Conservation (phyloP, 2,329 filamentous ascomycete genomes). For the Trichoderma atrobrunneum region DNA sequence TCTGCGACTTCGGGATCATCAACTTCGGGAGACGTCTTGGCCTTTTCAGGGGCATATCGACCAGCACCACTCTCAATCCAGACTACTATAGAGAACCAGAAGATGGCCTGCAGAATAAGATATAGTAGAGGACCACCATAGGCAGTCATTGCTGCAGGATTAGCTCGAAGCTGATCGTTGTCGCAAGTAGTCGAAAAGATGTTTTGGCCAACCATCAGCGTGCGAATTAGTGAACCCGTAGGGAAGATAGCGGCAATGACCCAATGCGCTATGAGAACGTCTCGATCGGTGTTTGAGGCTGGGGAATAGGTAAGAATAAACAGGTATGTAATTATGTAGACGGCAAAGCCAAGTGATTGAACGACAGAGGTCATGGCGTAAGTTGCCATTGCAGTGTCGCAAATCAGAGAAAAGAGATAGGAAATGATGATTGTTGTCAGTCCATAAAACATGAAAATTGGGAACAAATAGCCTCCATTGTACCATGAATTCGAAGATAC, state of each 20-base stretch:
- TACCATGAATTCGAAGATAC: constrained; percentile 66
- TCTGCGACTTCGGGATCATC: constrained; percentile 30
- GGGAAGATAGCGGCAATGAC: constrained; percentile 59
- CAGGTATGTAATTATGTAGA: constrained; percentile 51
- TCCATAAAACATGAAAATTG: constrained; percentile 74
- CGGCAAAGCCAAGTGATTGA: constrained; percentile 24
- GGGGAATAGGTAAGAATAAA: constrained; percentile 70
- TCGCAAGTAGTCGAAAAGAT: constrained; percentile 74
- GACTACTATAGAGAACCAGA: constrained; percentile 67
- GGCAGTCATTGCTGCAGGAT: constrained; percentile 62
- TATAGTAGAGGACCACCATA: constrained; percentile 83
- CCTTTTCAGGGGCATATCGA: constrained; percentile 20
- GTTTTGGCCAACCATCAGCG: constrained; percentile 72
- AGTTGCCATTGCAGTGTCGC: constrained; percentile 53
- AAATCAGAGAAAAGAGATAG: constrained; percentile 64
- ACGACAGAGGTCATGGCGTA: constrained; percentile 20
- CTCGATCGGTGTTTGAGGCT: constrained; percentile 61
- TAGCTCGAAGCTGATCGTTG: constrained; percentile 46
- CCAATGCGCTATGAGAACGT: constrained; percentile 70
- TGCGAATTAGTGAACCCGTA: constrained; percentile 55
- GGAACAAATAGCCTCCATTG: constrained; percentile 55
- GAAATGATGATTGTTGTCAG: constrained; percentile 67
- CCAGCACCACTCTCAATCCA: constrained; percentile 68
- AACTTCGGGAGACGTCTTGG: constrained; percentile 19
- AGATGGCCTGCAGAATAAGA: constrained; percentile 65